Conservation (phyloP, 1,284 basidiomycete genomes). For the Clitocybe nebularis region DNA sequence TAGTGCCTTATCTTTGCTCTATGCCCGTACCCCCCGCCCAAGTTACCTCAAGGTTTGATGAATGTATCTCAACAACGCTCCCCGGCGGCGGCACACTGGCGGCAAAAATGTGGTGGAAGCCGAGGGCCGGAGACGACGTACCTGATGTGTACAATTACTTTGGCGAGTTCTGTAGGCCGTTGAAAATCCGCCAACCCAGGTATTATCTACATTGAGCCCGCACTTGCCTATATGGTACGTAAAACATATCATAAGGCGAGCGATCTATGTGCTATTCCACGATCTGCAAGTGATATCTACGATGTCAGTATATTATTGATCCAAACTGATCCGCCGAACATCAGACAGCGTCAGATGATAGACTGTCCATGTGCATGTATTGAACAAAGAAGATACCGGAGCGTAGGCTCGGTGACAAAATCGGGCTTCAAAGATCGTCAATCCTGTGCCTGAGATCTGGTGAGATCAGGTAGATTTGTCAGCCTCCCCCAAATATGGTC, state of each 20-base stretch:
- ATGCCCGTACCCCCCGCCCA: background rate
- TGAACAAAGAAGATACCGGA: slow-evolving; percentile 13
- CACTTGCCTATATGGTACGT: too few species aligned
- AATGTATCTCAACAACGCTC: too few species aligned
- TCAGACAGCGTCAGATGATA: slow-evolving; percentile 18
- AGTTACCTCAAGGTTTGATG: too few species aligned
- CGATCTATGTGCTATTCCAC: too few species aligned
- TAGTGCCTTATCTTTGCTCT: background rate
- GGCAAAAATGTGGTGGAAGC: too few species aligned
- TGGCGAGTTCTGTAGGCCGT: too few species aligned
- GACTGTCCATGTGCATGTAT: slow-evolving; percentile 10
- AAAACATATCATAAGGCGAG: too few species aligned
- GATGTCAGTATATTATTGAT: background rate
- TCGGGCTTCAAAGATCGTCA: slow-evolving; percentile 16
- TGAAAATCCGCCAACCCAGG: background rate
- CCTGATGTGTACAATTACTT: too few species aligned
- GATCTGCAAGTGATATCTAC: background rate
- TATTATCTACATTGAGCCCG: too few species aligned
- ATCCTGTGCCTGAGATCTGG: slow-evolving; percentile 20
- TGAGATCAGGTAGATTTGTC: slow-evolving; percentile 3
- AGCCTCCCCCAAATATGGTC: slow-evolving; percentile 6
- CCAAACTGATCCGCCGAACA: slow-evolving; percentile 13
- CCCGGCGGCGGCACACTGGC: too few species aligned
- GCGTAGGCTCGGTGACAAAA: slow-evolving; percentile 12
- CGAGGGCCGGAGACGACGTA: too few species aligned